phyloP scores from a whole-genome alignment of 768 basidiomycete species.

The Kockovaella imperatae region DNA sequence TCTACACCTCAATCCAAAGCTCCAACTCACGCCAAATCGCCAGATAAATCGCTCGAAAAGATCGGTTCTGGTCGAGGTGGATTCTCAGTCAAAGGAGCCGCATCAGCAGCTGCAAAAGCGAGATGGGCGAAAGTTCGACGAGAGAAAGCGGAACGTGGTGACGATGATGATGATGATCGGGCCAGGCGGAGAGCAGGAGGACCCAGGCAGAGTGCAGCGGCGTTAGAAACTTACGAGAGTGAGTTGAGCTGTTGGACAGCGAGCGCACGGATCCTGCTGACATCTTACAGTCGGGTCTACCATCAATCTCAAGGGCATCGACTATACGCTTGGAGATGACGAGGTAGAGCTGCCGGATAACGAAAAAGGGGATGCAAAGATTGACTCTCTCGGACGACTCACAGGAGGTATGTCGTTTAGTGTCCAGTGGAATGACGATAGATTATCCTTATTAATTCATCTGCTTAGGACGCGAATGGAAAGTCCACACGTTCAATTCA shows the following conservation, averaged over 20 bases:
- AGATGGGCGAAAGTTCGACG: slow-evolving; percentile 46
- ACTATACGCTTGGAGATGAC: slow-evolving; percentile 75
- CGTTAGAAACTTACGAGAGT: background rate
- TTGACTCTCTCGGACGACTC: slow-evolving; percentile 73
- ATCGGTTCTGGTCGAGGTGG: slow-evolving; percentile 45
- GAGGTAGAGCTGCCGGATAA: slow-evolving; percentile 79
- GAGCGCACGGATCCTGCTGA: slow-evolving; percentile 16
- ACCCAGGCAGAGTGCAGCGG: background rate
- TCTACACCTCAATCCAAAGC: background rate
- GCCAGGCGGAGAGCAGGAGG: slow-evolving; percentile 10
- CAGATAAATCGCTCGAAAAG: slow-evolving; percentile 9
- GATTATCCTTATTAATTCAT: background rate
- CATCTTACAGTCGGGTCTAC: slow-evolving; percentile 14
- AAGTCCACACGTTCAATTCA: slow-evolving; percentile 78
- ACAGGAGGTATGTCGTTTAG: slow-evolving; percentile 60
- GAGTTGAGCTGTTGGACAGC: too few relatives aligned
- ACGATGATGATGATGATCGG: slow-evolving; percentile 38
- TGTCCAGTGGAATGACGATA: background rate
- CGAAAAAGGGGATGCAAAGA: slow-evolving; percentile 81
- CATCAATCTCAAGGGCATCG: slow-evolving; percentile 56
- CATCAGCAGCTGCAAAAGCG: slow-evolving; percentile 38
- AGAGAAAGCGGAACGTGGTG: slow-evolving; percentile 42
- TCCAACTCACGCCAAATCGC: background rate
- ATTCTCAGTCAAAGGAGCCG: slow-evolving; percentile 34
- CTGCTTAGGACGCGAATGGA: slow-evolving; percentile 68